A percentile compares a stretch with the other conserved stretches of the same genome.
Conservation (phyloP, 176 grass and related monocot genomes). For the Dendrocalamus sinicus region DNA sequence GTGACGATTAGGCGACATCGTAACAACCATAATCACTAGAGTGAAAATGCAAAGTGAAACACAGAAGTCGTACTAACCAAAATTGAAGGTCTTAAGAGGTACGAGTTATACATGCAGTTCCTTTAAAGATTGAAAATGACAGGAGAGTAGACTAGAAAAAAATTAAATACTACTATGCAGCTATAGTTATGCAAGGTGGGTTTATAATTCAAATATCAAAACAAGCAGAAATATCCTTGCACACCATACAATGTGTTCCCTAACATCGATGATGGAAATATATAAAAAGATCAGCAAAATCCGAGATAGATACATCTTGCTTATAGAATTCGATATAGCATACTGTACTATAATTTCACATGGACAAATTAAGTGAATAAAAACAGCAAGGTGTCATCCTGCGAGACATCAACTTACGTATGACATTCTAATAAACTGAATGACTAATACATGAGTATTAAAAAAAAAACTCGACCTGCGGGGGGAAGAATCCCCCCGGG, state of each 20-base stretch:
- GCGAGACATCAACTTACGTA: background rate
- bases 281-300: background rate
- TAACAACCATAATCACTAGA: background rate
- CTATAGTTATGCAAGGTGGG: background rate
- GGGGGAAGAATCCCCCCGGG: too few relatives aligned
- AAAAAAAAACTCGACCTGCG: too few relatives aligned
- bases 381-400: background rate
- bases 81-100: background rate
- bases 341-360: slow-evolving; percentile 15
- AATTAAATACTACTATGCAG: background rate
- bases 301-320: background rate
- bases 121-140: background rate
- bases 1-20: too few relatives aligned
- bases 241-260: slow-evolving; percentile 6
- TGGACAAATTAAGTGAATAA: background rate
- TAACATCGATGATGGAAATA: background rate
- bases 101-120: background rate
- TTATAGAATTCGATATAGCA: background rate
- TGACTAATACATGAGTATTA: too few relatives aligned
- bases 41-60: slow-evolving; percentile 7
- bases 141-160: background rate
- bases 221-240: background rate
- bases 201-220: slow-evolving; percentile 4
- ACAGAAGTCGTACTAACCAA: slow-evolving; percentile 9
- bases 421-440: background rate